These are phyloP conservation scores for Peterozyma xylosa DNA, from an alignment of 805 yeast genomes.

Conservation along the genomic window DNA sequence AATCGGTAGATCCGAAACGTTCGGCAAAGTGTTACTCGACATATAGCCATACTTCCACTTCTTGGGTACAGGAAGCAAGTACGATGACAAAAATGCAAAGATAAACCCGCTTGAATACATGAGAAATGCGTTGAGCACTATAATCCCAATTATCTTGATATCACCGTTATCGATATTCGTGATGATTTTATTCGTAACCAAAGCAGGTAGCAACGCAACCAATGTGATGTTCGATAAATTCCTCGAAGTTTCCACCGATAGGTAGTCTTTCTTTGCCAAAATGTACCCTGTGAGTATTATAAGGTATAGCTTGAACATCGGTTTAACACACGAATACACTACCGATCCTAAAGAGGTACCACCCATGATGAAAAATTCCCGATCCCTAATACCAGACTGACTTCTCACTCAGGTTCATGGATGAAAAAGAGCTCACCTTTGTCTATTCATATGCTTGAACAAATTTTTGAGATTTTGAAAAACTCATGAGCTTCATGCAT, in stretches of 20 bases:
- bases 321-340: conserved; percentile 59
- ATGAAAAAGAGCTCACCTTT: too few relatives aligned
- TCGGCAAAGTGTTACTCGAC: conserved; percentile 66
- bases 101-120: conserved; percentile 38
- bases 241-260: conserved; percentile 54
- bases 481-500: too few relatives aligned
- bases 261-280: conserved; percentile 48
- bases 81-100: conserved; percentile 16
- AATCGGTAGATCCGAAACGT: conserved; percentile 71
- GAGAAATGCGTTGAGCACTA: conserved; percentile 42
- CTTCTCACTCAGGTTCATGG: too few relatives aligned
- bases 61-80: conserved; percentile 43
- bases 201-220: conserved; percentile 56
- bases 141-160: conserved; percentile 63
- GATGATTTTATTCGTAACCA: conserved; percentile 59
- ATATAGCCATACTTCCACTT: conserved; percentile 67
- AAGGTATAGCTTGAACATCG: conserved; percentile 67
- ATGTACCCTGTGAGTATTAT: conserved; percentile 62
- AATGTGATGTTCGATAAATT: conserved; percentile 60
- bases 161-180: conserved; percentile 53
- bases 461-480: too few relatives aligned
- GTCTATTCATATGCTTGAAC: too few relatives aligned
- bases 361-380: background rate
- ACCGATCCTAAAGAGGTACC: conserved; percentile 15
- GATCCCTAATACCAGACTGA: too few relatives aligned